Evolutionary conservation across 176 grass and related monocot genomes (phyloP).

Genomic region (Tillandsia fasciculata): DNA sequence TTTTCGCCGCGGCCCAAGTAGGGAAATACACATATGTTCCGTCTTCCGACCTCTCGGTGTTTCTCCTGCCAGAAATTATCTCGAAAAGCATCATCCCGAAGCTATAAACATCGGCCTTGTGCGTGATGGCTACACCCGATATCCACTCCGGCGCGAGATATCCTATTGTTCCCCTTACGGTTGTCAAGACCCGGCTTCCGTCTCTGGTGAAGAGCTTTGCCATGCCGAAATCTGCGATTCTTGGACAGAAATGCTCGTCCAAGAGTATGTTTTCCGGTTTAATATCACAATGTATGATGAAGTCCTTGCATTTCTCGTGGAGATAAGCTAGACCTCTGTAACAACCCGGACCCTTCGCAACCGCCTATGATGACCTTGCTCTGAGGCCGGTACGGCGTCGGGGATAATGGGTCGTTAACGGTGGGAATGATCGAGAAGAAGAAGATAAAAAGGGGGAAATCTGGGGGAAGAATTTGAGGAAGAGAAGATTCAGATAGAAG

Average conservation of each 20-base stretch:
- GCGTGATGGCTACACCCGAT: constrained; percentile 50
- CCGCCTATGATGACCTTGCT: no score
- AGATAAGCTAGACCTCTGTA: constrained; percentile 73
- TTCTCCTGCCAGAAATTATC: constrained; percentile 39
- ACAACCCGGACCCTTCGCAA: no score
- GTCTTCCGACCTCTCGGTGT: not conserved
- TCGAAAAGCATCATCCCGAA: no score
- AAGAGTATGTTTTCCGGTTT: constrained; percentile 93
- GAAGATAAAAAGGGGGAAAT: no score
- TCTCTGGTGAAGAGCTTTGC: constrained; percentile 69
- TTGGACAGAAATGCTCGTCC: constrained; percentile 56
- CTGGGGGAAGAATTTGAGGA: no score
- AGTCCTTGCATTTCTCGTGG: constrained; percentile 72
- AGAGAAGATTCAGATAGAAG: no score
- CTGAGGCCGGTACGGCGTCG: no score
- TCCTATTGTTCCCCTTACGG: constrained; percentile 77
- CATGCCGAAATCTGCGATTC: constrained; percentile 77
- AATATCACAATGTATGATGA: constrained; percentile 87
- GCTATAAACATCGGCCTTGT: constrained; percentile 63
- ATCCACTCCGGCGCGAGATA: constrained; percentile 93
- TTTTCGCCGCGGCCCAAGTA: constrained; percentile 39
- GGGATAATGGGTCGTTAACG: no score
- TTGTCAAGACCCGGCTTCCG: constrained; percentile 72
- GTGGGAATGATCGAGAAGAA: no score
- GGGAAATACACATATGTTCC: constrained; percentile 35